phyloP scores from a whole-genome alignment of 2,329 filamentous ascomycete species.

The Magnaporthales sp. region DNA sequence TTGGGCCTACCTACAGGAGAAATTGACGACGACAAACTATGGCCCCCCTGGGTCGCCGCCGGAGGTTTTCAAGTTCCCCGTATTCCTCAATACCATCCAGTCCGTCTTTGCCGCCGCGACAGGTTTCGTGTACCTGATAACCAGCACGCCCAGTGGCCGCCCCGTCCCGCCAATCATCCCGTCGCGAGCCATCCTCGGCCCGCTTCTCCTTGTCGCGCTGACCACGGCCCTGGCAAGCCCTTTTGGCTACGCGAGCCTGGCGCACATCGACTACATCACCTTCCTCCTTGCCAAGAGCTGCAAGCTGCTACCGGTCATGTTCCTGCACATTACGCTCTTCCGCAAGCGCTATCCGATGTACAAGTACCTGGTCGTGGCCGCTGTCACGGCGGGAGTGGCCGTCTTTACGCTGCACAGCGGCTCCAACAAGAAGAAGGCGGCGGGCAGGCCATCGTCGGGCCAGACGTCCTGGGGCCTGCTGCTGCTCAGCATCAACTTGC shows the following conservation, averaged over 20 bases:
- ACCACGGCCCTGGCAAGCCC: conserved; percentile 87
- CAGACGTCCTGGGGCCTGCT: conserved; percentile 73
- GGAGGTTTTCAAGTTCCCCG: conserved; percentile 83
- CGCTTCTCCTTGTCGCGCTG: conserved; percentile 76
- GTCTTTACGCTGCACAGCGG: conserved; percentile 87
- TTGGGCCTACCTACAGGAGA: conserved; percentile 95
- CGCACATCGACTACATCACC: conserved; percentile 95
- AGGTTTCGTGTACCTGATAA: conserved; percentile 70
- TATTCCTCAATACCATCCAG: conserved; percentile 95
- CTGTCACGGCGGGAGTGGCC: conserved; percentile 86
- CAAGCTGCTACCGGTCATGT: conserved; percentile 98
- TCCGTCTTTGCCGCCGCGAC: conserved; percentile 78
- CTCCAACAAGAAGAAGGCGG: conserved; percentile 36
- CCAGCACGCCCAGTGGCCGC: conserved; percentile 46
- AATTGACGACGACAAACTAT: conserved; percentile 89
- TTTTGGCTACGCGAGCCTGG: conserved; percentile 86
- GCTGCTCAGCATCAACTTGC: conserved; percentile 77
- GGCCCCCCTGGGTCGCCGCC: conserved; percentile 34
- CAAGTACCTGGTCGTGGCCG: conserved; percentile 89
- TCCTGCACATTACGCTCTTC: conserved; percentile 88
- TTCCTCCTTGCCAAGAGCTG: conserved; percentile 96
- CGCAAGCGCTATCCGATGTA: conserved; percentile 82
- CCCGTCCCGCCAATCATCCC: conserved; percentile 65
- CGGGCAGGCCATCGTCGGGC: conserved; percentile 28
- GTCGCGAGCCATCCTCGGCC: conserved; percentile 61